Conservation (phyloP, 805 yeast species). For the Cyberlindnera americana region DNA sequence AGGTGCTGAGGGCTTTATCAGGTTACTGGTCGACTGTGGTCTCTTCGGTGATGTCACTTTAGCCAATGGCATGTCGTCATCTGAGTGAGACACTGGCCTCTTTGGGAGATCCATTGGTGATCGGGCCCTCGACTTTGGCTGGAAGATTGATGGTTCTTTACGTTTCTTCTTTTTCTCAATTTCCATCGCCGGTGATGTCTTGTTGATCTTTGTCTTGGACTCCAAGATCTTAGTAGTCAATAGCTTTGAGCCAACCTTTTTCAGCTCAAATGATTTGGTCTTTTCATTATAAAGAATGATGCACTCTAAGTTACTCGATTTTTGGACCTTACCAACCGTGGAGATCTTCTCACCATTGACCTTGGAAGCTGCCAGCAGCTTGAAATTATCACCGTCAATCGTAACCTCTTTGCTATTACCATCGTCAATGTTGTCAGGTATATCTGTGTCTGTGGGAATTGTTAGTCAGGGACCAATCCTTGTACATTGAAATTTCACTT, state of each 20-base stretch:
- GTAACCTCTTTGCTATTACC: constrained; percentile 13
- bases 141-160: constrained; percentile 25
- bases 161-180: constrained; percentile 12
- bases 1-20: background rate
- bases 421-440: constrained; percentile 18
- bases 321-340: constrained; percentile 16
- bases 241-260: constrained; percentile 14
- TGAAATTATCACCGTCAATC: constrained; percentile 13
- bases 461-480: too few relatives aligned
- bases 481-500: constrained; percentile 12
- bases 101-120: constrained; percentile 20
- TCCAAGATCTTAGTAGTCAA: constrained; percentile 9
- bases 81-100: constrained; percentile 8
- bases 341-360: constrained; percentile 8
- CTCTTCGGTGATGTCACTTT: constrained; percentile 10
- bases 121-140: constrained; percentile 22
- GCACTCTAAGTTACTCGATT: constrained; percentile 20
- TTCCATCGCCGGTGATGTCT: too few relatives aligned
- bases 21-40: background rate
- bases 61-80: constrained; percentile 18
- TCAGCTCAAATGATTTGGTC: constrained; percentile 16
- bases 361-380: constrained; percentile 17
- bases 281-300: constrained; percentile 21
- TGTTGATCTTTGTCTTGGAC: background rate
- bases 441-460: constrained; percentile 8